Evolutionary conservation across 2,329 filamentous ascomycete genomes (phyloP).

Genomic region (Colletotrichum tropicale): DNA sequence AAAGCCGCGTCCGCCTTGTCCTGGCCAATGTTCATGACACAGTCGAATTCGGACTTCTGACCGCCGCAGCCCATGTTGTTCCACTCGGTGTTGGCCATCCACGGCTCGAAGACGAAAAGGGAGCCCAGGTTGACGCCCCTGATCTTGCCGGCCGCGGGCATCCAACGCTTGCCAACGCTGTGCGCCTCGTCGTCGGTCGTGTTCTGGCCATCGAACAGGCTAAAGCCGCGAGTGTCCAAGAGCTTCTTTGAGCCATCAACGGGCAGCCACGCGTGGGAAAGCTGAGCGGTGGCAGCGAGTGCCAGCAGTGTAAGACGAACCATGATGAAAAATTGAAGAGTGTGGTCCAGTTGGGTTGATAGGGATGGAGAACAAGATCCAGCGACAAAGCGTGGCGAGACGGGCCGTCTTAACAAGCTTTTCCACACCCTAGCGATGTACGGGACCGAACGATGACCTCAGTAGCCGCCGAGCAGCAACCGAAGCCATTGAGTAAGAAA

Average conservation of each 20-base stretch:
- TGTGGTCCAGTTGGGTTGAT: background rate
- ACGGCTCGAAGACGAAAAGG: slow-evolving; percentile 58
- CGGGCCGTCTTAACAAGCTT: slow-evolving; percentile 8
- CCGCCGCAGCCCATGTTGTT: slow-evolving; percentile 49
- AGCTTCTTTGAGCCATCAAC: slow-evolving; percentile 10
- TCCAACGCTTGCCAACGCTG: slow-evolving; percentile 9
- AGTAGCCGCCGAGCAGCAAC: background rate
- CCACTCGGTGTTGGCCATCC: slow-evolving; percentile 54
- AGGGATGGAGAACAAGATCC: background rate
- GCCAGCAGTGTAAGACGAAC: slow-evolving; percentile 5
- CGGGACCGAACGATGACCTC: background rate
- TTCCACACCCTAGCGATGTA: background rate
- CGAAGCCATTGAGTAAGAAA: background rate
- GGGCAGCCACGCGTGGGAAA: slow-evolving; percentile 9
- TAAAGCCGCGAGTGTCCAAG: slow-evolving; percentile 13
- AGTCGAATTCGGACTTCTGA: slow-evolving; percentile 57
- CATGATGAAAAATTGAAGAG: background rate
- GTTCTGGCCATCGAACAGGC: slow-evolving; percentile 13
- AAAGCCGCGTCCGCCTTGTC: slow-evolving; percentile 49
- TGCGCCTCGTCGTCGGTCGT: background rate
- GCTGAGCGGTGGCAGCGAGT: background rate
- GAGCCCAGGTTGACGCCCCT: slow-evolving; percentile 61
- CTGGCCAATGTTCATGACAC: slow-evolving; percentile 53
- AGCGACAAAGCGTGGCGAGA: background rate
- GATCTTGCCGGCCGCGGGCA: slow-evolving; percentile 41